These are phyloP conservation scores for Phytophthora tubulina DNA, from an alignment of 352 stramenopile species.

Conservation along the genomic window DNA sequence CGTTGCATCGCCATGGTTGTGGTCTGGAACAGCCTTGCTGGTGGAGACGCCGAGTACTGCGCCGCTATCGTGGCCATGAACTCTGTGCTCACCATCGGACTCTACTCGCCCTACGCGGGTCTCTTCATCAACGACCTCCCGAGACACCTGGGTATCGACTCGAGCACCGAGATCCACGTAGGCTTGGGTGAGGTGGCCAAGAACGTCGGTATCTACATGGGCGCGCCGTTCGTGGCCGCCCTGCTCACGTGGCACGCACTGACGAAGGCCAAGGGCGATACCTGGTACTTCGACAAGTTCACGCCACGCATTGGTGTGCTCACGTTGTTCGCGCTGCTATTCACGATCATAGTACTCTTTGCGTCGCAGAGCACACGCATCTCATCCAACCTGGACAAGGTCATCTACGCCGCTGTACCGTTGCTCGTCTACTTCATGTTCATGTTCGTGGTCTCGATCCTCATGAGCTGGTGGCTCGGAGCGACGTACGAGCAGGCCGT, in stretches of 20 bases:
- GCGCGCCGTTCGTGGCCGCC: conserved; percentile 53
- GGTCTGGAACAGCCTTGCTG: conserved; percentile 72
- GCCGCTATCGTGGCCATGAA: conserved; percentile 76
- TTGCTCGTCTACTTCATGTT: conserved; percentile 68
- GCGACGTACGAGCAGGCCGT: conserved; percentile 56
- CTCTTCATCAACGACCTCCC: conserved; percentile 70
- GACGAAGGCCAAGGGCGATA: conserved; percentile 42
- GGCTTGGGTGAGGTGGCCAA: conserved; percentile 56
- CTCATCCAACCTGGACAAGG: conserved; percentile 60
- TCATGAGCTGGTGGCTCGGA: conserved; percentile 42
- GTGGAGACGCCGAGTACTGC: conserved; percentile 70
- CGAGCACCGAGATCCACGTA: conserved; percentile 48
- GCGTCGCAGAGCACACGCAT: conserved; percentile 71
- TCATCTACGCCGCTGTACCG: conserved; percentile 64
- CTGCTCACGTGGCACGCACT: conserved; percentile 52
- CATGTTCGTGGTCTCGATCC: conserved; percentile 64
- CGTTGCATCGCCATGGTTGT: conserved; percentile 84
- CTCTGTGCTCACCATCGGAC: conserved; percentile 63
- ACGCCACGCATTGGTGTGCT: conserved; percentile 53
- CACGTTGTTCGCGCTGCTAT: conserved; percentile 65
- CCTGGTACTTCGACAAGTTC: conserved; percentile 61
- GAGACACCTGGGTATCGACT: conserved; percentile 46
- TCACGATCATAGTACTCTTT: conserved; percentile 77
- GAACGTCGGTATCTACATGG: conserved; percentile 73
- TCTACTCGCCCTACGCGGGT: conserved; percentile 68